Evolutionary conservation across 2,329 filamentous ascomycete genomes (phyloP).

Genomic region (Calonectria multiphialidica): DNA sequence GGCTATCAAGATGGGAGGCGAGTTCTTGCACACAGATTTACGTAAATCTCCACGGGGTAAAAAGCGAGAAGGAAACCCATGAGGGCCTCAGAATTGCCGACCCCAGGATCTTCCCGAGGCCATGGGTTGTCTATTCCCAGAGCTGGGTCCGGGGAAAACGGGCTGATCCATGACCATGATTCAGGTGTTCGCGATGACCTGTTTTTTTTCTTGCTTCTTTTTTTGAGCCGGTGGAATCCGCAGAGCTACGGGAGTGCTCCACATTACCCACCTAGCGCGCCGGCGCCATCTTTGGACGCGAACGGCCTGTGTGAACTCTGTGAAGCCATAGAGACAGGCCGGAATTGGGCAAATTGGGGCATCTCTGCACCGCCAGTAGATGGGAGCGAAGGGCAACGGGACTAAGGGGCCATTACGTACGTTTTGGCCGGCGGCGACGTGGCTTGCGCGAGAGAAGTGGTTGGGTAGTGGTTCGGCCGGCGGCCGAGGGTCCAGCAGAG

Average conservation of each 20-base stretch:
- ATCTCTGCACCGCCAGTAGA: neutral
- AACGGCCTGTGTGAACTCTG: neutral
- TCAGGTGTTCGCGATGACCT: neutral
- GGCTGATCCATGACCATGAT: neutral
- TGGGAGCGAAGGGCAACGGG: neutral
- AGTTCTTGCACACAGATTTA: slow-evolving; percentile 10
- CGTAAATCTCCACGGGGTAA: slow-evolving; percentile 17
- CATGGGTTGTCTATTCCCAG: neutral
- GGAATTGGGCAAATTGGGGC: neutral
- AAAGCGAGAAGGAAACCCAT: neutral
- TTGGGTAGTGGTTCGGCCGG: neutral
- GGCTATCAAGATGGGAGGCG: neutral
- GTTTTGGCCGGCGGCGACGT: slow-evolving; percentile 9
- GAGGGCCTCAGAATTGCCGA: neutral
- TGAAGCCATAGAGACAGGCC: neutral
- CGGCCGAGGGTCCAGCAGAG: neutral
- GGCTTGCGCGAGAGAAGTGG: neutral
- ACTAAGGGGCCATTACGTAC: neutral
- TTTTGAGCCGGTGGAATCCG: slow-evolving; percentile 7
- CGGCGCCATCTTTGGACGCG: neutral
- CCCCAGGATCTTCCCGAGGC: slow-evolving; percentile 5
- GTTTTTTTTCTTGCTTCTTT: neutral
- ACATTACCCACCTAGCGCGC: neutral
- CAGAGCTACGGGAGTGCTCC: neutral
- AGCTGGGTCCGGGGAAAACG: neutral